A percentile compares a stretch with the other conserved stretches of the same genome.
These are phyloP conservation scores for Deuterostichococcus epilithicus DNA, from an alignment of 139 green algal genomes.

Conservation along the genomic window DNA sequence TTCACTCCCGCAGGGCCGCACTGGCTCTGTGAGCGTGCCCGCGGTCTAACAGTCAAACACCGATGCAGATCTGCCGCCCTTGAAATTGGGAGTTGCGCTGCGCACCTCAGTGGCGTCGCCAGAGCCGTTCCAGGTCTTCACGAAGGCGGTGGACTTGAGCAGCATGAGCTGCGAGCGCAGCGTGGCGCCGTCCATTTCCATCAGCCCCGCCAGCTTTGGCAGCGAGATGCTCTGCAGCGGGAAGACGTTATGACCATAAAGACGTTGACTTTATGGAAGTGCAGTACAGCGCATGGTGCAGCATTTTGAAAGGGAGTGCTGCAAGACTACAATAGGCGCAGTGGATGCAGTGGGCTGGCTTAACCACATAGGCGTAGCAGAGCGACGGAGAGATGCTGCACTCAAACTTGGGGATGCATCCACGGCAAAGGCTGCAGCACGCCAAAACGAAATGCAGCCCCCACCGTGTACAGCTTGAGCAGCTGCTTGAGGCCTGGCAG, in stretches of 20 bases:
- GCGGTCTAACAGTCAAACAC: not conserved
- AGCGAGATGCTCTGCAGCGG: constrained; percentile 67
- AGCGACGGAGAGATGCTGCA: no score
- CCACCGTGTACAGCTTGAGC: constrained; percentile 85
- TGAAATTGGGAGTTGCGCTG: not conserved
- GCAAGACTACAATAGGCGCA: not conserved
- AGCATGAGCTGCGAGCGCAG: constrained; percentile 67
- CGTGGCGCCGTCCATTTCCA: constrained; percentile 71
- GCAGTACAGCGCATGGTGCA: no score
- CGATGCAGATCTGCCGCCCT: not conserved
- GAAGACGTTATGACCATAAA: no score
- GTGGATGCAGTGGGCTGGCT: no score
- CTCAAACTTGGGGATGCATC: no score
- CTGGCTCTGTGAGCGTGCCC: no score
- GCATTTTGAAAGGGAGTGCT: not conserved
- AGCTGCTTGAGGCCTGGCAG: constrained; percentile 74
- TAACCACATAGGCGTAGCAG: no score
- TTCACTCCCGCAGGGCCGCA: not conserved
- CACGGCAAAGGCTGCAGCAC: no score
- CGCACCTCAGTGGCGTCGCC: constrained; percentile 35
- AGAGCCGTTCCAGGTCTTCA: constrained; percentile 38
- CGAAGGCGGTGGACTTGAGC: constrained; percentile 33
- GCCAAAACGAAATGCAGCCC: no score
- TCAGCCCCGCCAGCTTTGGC: constrained; percentile 81
- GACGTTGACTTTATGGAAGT: no score